Evolutionary conservation across 371 early-diverging fungal species (phyloP), one percentile per base, ranked within the genome.

Genomic region (Rhizomucor pusillus): DNA sequence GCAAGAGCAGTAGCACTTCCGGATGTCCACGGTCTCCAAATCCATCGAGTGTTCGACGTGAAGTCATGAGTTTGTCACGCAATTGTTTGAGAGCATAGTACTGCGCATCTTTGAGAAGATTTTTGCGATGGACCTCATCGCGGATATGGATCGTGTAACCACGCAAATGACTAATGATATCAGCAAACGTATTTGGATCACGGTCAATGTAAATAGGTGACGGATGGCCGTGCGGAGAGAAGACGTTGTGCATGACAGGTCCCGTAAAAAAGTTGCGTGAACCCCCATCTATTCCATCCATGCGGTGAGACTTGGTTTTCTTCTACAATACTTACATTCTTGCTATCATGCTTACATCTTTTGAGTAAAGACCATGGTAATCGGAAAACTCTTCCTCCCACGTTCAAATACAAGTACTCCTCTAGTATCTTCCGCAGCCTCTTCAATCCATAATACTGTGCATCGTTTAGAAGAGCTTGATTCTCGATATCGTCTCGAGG

Each of bases 51-150:
- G 73, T 71, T 29, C 60, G 58, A 34, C 63, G 61, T 2, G 73
- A 68, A 1, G 65, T 69, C n/a, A 73, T 44, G 7, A 86, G 58
- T 55, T 82, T 82, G 19, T 80, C 82, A 5, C 64, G 65, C 9
- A 86, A 59, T 19, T 71, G 68, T 39, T 70, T 71, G 47, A 86
- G 67, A 34, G 73, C 79, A 52, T 82, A 86, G 53, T 81, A 86
- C 18, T 77, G 71, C 1, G 84, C 79, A 54, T 86, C 86, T 54
- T 74, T 81, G 19, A 86, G 59, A 23, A 86, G 50, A 47, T 86
- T 86, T 43, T 69, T 72, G 47, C 83, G 71, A 50, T 86, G 86
- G n/a, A 75, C 65, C 54, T 78, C 82, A 56, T 82, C 82, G 37
- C 73, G 67, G 52, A 86, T 77, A 33, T 67, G 64, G 35, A 86